Conservation (phyloP, 2,329 filamentous ascomycete genomes). For the Botrytis tulipae region DNA sequence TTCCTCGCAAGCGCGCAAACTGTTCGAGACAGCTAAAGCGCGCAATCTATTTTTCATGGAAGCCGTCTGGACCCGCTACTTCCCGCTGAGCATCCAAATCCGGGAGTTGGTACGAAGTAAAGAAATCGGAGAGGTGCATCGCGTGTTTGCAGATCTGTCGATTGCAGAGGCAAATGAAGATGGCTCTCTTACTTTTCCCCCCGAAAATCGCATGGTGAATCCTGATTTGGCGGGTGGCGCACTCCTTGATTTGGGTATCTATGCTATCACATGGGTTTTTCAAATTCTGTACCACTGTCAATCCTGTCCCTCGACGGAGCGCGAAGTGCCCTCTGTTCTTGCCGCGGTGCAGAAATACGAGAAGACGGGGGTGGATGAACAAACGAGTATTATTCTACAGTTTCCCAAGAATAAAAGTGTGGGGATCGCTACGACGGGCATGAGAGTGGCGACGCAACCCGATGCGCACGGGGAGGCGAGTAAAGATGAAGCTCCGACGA, state of each 20-base stretch:
- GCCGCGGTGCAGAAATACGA: slow-evolving; percentile 57
- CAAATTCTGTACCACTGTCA: slow-evolving; percentile 69
- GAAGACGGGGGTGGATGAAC: slow-evolving; percentile 61
- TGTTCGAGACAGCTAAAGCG: slow-evolving; percentile 58
- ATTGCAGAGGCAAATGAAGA: slow-evolving; percentile 52
- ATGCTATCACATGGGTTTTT: slow-evolving; percentile 69
- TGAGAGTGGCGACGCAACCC: slow-evolving; percentile 50
- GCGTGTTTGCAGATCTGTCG: slow-evolving; percentile 42
- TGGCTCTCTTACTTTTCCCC: slow-evolving; percentile 43
- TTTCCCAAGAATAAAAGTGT: slow-evolving; percentile 59
- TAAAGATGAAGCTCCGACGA: slow-evolving; percentile 51
- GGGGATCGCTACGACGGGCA: slow-evolving; percentile 56
- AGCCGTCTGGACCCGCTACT: slow-evolving; percentile 69
- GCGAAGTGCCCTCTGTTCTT: slow-evolving; percentile 53
- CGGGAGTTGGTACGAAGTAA: slow-evolving; percentile 47
- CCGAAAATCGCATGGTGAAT: slow-evolving; percentile 64
- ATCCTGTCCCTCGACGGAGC: slow-evolving; percentile 26
- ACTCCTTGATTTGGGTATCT: slow-evolving; percentile 67
- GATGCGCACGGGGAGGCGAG: slow-evolving; percentile 46
- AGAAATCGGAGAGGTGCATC: slow-evolving; percentile 46
- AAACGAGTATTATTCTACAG: slow-evolving; percentile 60
- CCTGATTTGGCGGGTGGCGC: slow-evolving; percentile 65
- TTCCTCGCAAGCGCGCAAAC: slow-evolving; percentile 58
- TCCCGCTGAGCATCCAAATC: slow-evolving; percentile 62
- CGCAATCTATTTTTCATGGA: slow-evolving; percentile 64